Evolutionary conservation across 2,329 filamentous ascomycete genomes (phyloP), one percentile per base, ranked within the genome.

Genomic region (Claviceps sorghi): DNA sequence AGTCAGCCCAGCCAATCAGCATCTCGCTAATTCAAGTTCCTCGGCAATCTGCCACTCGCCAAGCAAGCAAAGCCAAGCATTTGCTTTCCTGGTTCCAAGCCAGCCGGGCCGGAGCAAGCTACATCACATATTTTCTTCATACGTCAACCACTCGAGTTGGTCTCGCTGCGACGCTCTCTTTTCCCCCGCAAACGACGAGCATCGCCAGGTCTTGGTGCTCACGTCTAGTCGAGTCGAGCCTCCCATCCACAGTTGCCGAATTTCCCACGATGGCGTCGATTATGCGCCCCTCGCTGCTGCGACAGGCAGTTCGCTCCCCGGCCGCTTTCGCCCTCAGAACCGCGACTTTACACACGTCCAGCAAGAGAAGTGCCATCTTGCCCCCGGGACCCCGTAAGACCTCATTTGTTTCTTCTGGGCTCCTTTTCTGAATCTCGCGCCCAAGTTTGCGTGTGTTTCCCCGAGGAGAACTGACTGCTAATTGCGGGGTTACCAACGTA

Each of bases 331-430:
- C 67, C 55, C 69, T 72, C 59, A 75, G 82, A 68, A 75, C 83
- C 62, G 84, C 89, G 59, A 83, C 86, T 61, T 95, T 98, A 79
- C 90, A 96, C 71, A 87, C 84, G 63, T 88, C 87, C 43, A 77
- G 81, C 69, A 79, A 80, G 71, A 69, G 76, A 78, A 65, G 84
- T 91, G 77, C 80, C 62, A 84, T 98, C 64, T 78, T 98, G 53
- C 88, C 91, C 55, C 83, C 89, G 52, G 79, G 86, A 59, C 89
- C 90, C 64, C 93, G 89, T 93, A 76, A 72, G 85, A 78, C 29
- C 10, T 22, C 26, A 4, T 48, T 26, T 17, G 3, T 15, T 26
- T 15, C 32, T 21, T 10, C n/a, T 7, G 5, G 26, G 13, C 6
- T 11, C 26, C 3, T n/a, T 26, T 7, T 15, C 22, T 7, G 26